Percentiles rank a stretch among this genome's conserved stretches.
Conservation (phyloP, 2,329 filamentous ascomycete genomes). For the Ascochyta pisi region DNA sequence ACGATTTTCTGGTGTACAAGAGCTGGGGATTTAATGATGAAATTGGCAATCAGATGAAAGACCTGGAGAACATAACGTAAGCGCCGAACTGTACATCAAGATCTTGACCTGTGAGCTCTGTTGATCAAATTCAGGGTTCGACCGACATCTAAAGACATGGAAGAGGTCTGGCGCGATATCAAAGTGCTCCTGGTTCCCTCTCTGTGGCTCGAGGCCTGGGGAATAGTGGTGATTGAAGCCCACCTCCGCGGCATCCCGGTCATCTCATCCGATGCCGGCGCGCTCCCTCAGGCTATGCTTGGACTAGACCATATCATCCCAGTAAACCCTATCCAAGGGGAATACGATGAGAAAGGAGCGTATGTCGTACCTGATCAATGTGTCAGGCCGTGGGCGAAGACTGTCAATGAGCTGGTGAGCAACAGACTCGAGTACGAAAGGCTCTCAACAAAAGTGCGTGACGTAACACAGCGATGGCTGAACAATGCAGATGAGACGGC, state of each 20-base stretch:
- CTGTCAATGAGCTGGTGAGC: neutral
- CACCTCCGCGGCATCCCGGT: conserved; percentile 12
- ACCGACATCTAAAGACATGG: conserved; percentile 4
- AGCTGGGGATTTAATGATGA: conserved; percentile 6
- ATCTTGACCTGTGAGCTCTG: no score
- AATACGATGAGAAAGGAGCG: neutral
- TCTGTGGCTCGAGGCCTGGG: conserved; percentile 13
- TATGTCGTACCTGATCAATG: neutral
- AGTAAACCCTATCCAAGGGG: neutral
- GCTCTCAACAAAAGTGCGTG: neutral
- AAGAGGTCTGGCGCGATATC: conserved; percentile 9
- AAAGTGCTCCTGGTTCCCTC: conserved; percentile 11
- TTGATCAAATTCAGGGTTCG: neutral
- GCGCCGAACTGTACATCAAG: neutral
- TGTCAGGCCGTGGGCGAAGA: neutral
- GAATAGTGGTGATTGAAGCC: conserved; percentile 9
- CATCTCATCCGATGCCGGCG: conserved; percentile 7
- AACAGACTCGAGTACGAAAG: neutral
- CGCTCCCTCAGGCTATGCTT: conserved; percentile 11
- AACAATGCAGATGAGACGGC: neutral
- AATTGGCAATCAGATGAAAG: neutral
- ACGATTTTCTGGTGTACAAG: conserved; percentile 11
- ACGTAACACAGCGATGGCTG: neutral
- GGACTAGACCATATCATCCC: conserved; percentile 1
- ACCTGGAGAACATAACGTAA: neutral